A percentile compares a stretch with the other conserved stretches of the same genome.
Conservation (phyloP, 2,329 filamentous ascomycete genomes). For the Scedosporium apiospermum region DNA sequence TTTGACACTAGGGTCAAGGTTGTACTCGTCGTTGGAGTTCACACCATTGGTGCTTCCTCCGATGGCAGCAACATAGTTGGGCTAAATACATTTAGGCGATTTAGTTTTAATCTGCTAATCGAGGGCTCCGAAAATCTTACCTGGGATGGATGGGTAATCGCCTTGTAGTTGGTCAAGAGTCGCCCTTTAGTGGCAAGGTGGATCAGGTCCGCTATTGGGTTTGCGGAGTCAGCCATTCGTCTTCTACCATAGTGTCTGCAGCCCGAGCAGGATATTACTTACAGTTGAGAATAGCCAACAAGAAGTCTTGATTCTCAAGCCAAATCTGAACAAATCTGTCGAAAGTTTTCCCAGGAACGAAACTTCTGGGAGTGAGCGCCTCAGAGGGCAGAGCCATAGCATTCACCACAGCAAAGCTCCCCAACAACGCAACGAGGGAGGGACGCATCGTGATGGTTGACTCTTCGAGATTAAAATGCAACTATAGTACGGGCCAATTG, state of each 20-base stretch:
- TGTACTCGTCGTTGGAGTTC: constrained; percentile 53
- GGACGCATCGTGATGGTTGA: too few relatives aligned
- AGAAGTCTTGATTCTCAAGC: constrained; percentile 68
- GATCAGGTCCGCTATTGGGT: too few relatives aligned
- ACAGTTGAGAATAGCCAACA: constrained; percentile 52
- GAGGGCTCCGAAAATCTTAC: too few relatives aligned
- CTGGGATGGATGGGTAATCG: constrained; percentile 61
- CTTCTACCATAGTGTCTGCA: too few relatives aligned
- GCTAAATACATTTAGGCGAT: constrained; percentile 19
- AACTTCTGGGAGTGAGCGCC: constrained; percentile 49
- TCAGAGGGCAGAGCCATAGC: constrained; percentile 25
- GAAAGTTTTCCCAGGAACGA: constrained; percentile 63
- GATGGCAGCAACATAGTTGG: constrained; percentile 63
- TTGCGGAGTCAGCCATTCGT: too few relatives aligned
- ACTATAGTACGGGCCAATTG: too few relatives aligned
- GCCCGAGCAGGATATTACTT: constrained; percentile 22
- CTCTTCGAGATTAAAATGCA: too few relatives aligned
- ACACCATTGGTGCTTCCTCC: constrained; percentile 68
- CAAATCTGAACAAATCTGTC: constrained; percentile 65
- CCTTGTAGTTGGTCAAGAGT: constrained; percentile 31
- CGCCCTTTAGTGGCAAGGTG: too few relatives aligned
- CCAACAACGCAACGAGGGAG: too few relatives aligned
- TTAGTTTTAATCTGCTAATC: too few relatives aligned
- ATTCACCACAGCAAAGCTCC: too few relatives aligned
- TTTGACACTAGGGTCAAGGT: constrained; percentile 51